Evolutionary conservation across 768 basidiomycete genomes (phyloP), one percentile per base, ranked within the genome.

Genomic region (Cyclocybe aegerita): DNA sequence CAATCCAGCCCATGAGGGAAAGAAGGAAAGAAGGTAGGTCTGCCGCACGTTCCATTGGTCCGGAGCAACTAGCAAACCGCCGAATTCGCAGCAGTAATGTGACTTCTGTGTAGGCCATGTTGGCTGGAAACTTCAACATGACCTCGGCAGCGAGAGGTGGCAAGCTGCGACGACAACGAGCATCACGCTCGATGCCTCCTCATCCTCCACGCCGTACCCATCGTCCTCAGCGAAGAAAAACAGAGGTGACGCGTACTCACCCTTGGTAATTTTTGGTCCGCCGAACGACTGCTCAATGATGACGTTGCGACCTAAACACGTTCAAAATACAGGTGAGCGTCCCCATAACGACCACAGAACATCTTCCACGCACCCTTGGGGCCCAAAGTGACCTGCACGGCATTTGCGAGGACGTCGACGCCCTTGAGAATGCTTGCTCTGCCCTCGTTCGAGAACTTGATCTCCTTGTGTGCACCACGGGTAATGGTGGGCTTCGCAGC

Each of bases 321-420:
- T 65, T 46, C 62, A 55, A 53, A 53, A 48, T 40, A 29, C 8
- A 15, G 36, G 29, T 39, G 5, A 33, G 4, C 39, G 43, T 30
- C 6, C 11, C 9, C 2, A 2, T 31, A 7, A 41, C 23, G 10
- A 3, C 7, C 14, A 29, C 5, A 17, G 31, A 43, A 5, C 9
- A 12, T 46, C 38, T 5, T 4, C 3, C 3, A 63, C 75, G 7
- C 46, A 86, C 93, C 94, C 75, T 99, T 98, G 31, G 96, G 96
- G 51, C 96, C 96, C 17, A 98, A 83, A 37, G 96, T 99, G 43
- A 97, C 93, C 58, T 86, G 87, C 66, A 98, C 96, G 52, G 96
- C 95, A 68, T 98, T 93, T 52, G 96, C 95, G 58, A 99, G 86
- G 62, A 96, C 78, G 73, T 98, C 95, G 56, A 99, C 94, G 70